A percentile compares a stretch with the other conserved stretches of the same genome.
These are phyloP conservation scores for Apostasia shenzhenica DNA, from an alignment of 106 monocot genomes.

Conservation along the genomic window DNA sequence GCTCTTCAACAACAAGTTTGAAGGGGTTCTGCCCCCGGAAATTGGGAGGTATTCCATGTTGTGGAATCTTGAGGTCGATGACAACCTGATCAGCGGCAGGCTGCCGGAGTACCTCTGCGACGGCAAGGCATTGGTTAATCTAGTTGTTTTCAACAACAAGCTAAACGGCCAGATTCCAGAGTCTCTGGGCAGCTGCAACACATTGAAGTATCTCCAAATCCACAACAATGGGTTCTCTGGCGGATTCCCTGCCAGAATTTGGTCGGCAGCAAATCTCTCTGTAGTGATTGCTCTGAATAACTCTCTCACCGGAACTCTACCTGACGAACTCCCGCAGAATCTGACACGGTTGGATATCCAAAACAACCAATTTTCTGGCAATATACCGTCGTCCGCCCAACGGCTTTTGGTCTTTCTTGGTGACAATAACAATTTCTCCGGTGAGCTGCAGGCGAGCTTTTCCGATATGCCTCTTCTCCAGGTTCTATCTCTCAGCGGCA, in stretches of 20 bases:
- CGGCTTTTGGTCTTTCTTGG: slow-evolving; percentile 31
- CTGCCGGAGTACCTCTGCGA: slow-evolving; percentile 44
- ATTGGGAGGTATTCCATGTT: slow-evolving; percentile 37
- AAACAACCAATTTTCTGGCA: slow-evolving; percentile 58
- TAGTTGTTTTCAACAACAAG: slow-evolving; percentile 40
- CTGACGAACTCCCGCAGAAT: slow-evolving; percentile 31
- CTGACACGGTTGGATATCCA: slow-evolving; percentile 40
- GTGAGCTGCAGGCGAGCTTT: slow-evolving; percentile 28
- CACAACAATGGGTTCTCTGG: slow-evolving; percentile 50
- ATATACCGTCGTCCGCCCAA: slow-evolving; percentile 28
- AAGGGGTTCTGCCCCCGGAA: slow-evolving; percentile 32
- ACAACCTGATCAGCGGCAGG: slow-evolving; percentile 46
- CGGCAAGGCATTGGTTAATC: slow-evolving; percentile 2
- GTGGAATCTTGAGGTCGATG: slow-evolving; percentile 37
- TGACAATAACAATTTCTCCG: slow-evolving; percentile 44
- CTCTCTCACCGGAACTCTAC: slow-evolving; percentile 47
- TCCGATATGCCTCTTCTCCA: slow-evolving; percentile 17
- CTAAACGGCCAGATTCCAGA: slow-evolving; percentile 43
- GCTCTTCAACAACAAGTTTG: slow-evolving; percentile 33
- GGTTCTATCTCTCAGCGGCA: slow-evolving; percentile 25
- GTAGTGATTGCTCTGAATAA: slow-evolving; percentile 29
- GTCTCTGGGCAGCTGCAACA: slow-evolving; percentile 30
- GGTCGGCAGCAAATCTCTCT: slow-evolving; percentile 37
- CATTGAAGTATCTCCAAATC: slow-evolving; percentile 28
- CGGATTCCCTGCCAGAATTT: slow-evolving; percentile 36